Conservation (phyloP, 1,139 yeast genomes). For the Yamadazyma diddensiae region DNA sequence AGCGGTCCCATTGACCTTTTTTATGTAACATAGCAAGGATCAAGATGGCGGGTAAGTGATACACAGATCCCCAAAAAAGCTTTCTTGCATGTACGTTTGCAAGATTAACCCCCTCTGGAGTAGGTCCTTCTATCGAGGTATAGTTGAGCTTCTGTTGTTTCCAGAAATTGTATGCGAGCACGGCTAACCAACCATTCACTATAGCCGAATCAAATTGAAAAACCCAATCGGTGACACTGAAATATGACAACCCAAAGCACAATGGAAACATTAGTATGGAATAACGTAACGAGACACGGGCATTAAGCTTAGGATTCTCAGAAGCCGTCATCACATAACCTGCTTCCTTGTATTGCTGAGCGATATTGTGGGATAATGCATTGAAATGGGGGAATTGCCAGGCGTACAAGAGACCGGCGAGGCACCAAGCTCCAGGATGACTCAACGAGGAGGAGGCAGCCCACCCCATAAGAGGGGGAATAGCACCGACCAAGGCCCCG, state of each 20-base stretch:
- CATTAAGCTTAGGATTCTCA: constrained; percentile 87
- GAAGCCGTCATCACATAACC: constrained; percentile 97
- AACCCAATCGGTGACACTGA: constrained; percentile 76
- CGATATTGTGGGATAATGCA: constrained; percentile 82
- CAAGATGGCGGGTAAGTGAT: constrained; percentile 88
- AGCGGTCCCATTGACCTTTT: constrained; percentile 91
- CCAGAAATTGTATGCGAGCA: constrained; percentile 83
- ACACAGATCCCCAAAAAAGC: constrained; percentile 91
- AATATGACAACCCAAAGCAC: constrained; percentile 79
- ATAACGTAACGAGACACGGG: constrained; percentile 88
- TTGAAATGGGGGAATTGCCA: constrained; percentile 99
- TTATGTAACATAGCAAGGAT: constrained; percentile 93
- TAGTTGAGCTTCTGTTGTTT: constrained; percentile 64
- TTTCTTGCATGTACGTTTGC: constrained; percentile 75
- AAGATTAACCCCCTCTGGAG: constrained; percentile 51
- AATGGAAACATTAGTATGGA: constrained; percentile 89
- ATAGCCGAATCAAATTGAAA: constrained; percentile 78
- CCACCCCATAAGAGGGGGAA: constrained; percentile 99
- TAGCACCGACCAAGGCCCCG: constrained; percentile 97
- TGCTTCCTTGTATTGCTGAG: constrained; percentile 84
- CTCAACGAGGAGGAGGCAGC: constrained; percentile 82
- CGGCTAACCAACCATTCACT: constrained; percentile 82
- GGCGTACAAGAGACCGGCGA: constrained; percentile 85
- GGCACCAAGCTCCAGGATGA: constrained; percentile 94
- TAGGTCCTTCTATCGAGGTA: constrained; percentile 33